Evolutionary conservation across 768 basidiomycete species (phyloP).

Genomic region (Gloeopeniophorella convolvens): DNA sequence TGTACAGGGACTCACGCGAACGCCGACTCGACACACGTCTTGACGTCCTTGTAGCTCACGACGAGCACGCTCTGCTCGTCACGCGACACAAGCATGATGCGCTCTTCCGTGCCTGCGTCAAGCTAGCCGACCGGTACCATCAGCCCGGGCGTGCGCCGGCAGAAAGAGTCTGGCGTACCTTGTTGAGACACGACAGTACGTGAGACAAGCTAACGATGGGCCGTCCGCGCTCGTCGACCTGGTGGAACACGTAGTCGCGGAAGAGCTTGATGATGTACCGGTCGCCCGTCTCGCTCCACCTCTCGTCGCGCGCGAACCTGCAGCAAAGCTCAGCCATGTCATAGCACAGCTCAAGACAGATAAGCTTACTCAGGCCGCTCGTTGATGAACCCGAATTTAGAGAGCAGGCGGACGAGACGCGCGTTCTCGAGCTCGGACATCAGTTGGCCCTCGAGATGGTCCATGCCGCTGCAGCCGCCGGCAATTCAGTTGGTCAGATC

Average conservation of each 20-base stretch:
- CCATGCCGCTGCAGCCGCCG: slow-evolving; percentile 51
- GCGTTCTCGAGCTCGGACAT: slow-evolving; percentile 91
- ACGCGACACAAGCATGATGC: slow-evolving; percentile 87
- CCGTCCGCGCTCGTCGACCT: slow-evolving; percentile 84
- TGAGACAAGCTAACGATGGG: slow-evolving; percentile 88
- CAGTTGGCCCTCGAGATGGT: slow-evolving; percentile 78
- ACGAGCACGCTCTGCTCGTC: slow-evolving; percentile 97
- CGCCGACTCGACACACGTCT: slow-evolving; percentile 73
- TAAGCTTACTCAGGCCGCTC: slow-evolving; percentile 90
- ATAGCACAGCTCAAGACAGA: not conserved
- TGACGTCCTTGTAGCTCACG: slow-evolving; percentile 89
- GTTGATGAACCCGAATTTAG: slow-evolving; percentile 97
- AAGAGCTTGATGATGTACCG: slow-evolving; percentile 97
- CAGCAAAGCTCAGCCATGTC: not conserved
- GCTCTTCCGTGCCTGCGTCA: slow-evolving; percentile 90
- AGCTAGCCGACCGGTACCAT: slow-evolving; percentile 43
- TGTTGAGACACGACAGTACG: slow-evolving; percentile 89
- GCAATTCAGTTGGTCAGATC: not conserved
- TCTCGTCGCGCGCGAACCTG: slow-evolving; percentile 89
- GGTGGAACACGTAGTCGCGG: slow-evolving; percentile 97
- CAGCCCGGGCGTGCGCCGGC: not conserved
- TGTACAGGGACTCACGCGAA: slow-evolving; percentile 54
- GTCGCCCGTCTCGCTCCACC: slow-evolving; percentile 99
- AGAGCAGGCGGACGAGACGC: slow-evolving; percentile 78
- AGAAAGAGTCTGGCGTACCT: slow-evolving; percentile 46